These are phyloP conservation scores for Lyophyllum atratum DNA, from an alignment of 768 basidiomycete species.

Conservation along the genomic window DNA sequence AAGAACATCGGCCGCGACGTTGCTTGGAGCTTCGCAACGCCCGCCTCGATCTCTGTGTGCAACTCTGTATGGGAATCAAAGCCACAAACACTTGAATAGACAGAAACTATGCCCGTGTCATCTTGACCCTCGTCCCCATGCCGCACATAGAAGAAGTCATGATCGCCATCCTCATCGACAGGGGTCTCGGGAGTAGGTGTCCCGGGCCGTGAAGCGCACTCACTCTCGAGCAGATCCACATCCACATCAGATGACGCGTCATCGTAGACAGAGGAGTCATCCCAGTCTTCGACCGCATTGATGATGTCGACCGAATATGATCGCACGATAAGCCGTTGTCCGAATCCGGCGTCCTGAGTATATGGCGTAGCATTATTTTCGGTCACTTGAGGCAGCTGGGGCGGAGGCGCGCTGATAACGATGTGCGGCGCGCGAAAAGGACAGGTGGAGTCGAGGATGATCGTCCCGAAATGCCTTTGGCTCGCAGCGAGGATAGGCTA, in stretches of 20 bases:
- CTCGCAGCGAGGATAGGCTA: constrained; percentile 31
- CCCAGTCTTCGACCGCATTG: constrained; percentile 19
- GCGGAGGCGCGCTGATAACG: constrained; percentile 39
- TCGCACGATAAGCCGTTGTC: constrained; percentile 33
- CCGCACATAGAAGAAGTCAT: constrained; percentile 8
- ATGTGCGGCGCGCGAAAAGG: constrained; percentile 49
- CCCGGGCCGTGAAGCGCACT: constrained; percentile 16
- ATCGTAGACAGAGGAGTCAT: background rate
- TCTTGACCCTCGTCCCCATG: constrained; percentile 11
- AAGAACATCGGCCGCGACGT: constrained; percentile 21
- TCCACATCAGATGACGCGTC: background rate
- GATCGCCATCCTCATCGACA: constrained; percentile 22
- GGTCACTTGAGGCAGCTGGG: constrained; percentile 39
- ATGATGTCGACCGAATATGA: constrained; percentile 24
- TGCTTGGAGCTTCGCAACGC: constrained; percentile 7
- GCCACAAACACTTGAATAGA: constrained; percentile 2
- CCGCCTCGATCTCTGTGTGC: constrained; percentile 2
- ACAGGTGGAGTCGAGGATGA: constrained; percentile 43
- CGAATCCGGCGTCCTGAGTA: constrained; percentile 37
- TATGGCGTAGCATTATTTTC: constrained; percentile 35
- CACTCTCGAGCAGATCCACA: constrained; percentile 15
- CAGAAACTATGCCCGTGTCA: background rate
- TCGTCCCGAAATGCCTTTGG: constrained; percentile 27
- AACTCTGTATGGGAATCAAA: background rate
- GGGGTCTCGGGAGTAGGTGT: constrained; percentile 25